phyloP scores from a whole-genome alignment of 495 filamentous ascomycete genomes.

The Penicillium antarcticum region DNA sequence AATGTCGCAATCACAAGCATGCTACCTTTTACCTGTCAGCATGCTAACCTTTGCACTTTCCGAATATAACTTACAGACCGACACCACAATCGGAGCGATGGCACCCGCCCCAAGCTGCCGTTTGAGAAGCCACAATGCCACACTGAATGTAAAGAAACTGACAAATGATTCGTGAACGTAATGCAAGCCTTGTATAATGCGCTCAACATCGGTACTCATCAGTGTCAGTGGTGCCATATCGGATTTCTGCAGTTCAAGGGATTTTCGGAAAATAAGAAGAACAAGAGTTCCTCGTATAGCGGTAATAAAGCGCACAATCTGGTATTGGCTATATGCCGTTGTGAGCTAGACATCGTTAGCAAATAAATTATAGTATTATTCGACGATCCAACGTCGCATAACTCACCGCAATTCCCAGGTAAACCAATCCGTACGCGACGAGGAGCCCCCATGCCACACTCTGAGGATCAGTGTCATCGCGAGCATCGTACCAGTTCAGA shows the following conservation, averaged over 20 bases:
- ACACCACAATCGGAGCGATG: slow-evolving; percentile 42
- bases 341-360: slow-evolving; percentile 45
- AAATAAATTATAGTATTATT: too few species aligned
- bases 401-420: slow-evolving; percentile 52
- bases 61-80: slow-evolving; percentile 32
- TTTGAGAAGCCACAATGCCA: slow-evolving; percentile 51
- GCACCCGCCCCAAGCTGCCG: slow-evolving; percentile 42
- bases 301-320: too few species aligned
- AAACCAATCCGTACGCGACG: slow-evolving; percentile 51
- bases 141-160: slow-evolving; percentile 44
- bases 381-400: too few species aligned
- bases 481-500: slow-evolving; percentile 15
- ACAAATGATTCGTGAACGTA: slow-evolving; percentile 51
- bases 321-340: slow-evolving; percentile 48
- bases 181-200: slow-evolving; percentile 32
- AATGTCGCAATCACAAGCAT: too few species aligned
- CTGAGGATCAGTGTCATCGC: neutral
- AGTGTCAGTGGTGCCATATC: slow-evolving; percentile 38
- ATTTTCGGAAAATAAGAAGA: slow-evolving; percentile 46
- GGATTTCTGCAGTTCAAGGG: slow-evolving; percentile 18
- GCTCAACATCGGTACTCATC: slow-evolving; percentile 53
- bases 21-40: too few species aligned
- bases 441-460: slow-evolving; percentile 51
- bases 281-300: too few species aligned
- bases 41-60: too few species aligned